phyloP scores from a whole-genome alignment of 2,329 filamentous ascomycete genomes.

The Colletotrichum melonis region DNA sequence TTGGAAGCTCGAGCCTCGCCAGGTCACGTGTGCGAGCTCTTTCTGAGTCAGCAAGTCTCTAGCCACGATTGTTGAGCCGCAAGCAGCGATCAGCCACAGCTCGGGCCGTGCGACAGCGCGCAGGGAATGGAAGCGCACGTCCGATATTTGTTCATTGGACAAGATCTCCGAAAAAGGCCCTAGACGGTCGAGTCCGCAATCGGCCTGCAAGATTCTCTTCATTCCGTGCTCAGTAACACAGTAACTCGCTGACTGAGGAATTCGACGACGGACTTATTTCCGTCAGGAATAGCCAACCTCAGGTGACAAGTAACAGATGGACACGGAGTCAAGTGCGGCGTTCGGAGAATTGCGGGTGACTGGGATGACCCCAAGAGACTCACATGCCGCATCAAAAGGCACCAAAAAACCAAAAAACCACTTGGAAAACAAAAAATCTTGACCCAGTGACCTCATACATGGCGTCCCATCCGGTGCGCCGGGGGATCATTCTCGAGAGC shows the following conservation, averaged over 20 bases:
- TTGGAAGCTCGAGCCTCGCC: slow-evolving; percentile 36
- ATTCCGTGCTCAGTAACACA: background rate
- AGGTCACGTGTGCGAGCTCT: slow-evolving; percentile 16
- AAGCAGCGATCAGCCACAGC: background rate
- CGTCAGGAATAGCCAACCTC: background rate
- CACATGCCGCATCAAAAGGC: slow-evolving; percentile 21
- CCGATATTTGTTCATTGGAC: background rate
- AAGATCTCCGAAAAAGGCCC: background rate
- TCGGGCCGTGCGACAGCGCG: background rate
- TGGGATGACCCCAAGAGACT: slow-evolving; percentile 23
- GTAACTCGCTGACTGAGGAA: background rate
- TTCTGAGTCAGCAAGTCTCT: background rate
- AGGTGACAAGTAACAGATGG: slow-evolving; percentile 13
- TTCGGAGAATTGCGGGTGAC: slow-evolving; percentile 31
- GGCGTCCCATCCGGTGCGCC: slow-evolving; percentile 25
- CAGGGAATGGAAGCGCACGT: background rate
- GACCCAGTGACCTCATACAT: slow-evolving; percentile 32
- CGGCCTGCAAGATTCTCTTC: slow-evolving; percentile 7
- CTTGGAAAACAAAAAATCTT: background rate
- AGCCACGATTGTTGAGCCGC: background rate
- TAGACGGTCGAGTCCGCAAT: slow-evolving; percentile 21
- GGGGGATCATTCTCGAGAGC: slow-evolving; percentile 15
- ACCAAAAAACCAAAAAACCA: background rate
- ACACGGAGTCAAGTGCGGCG: slow-evolving; percentile 19
- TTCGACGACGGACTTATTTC: slow-evolving; percentile 14